Percentiles rank a stretch among this genome's conserved stretches.
These are phyloP conservation scores for Pichia cactophila DNA, from an alignment of 1,139 yeast species.

Conservation along the genomic window DNA sequence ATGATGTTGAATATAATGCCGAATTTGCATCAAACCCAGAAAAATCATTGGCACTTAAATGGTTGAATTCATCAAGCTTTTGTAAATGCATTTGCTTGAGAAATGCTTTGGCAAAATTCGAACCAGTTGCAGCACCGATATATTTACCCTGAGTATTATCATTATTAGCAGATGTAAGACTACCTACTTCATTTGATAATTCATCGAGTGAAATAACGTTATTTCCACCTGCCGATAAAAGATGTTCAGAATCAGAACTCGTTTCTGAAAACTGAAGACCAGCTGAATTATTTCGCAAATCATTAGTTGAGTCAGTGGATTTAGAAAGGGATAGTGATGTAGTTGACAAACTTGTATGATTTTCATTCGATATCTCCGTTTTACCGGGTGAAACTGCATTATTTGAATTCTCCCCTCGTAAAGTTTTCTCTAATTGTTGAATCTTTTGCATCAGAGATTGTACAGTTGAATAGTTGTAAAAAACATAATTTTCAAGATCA, in stretches of 20 bases:
- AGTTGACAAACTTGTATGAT: neutral
- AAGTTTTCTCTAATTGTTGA: slow-evolving; percentile 7
- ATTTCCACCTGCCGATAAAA: neutral
- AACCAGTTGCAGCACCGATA: slow-evolving; percentile 23
- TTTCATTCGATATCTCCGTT: too few relatives aligned
- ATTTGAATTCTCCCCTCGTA: neutral
- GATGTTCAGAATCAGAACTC: neutral
- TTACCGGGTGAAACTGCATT: too few relatives aligned
- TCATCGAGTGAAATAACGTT: slow-evolving; percentile 15
- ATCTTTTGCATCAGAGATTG: slow-evolving; percentile 11
- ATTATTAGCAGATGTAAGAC: slow-evolving; percentile 14
- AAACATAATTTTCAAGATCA: slow-evolving; percentile 15
- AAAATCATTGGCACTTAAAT: slow-evolving; percentile 8
- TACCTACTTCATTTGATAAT: slow-evolving; percentile 20
- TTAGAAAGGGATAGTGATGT: neutral
- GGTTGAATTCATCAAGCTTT: slow-evolving; percentile 12
- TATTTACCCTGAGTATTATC: slow-evolving; percentile 16
- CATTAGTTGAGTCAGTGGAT: neutral
- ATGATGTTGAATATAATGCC: slow-evolving; percentile 10
- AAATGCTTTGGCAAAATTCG: slow-evolving; percentile 19
- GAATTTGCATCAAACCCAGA: slow-evolving; percentile 10
- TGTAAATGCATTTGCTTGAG: slow-evolving; percentile 19
- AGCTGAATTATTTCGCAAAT: neutral
- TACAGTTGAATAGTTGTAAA: slow-evolving; percentile 19
- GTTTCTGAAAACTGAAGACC: neutral